Evolutionary conservation across 2,329 filamentous ascomycete genomes (phyloP), one percentile per base, ranked within the genome.

Genomic region (Laburnicola sp.): DNA sequence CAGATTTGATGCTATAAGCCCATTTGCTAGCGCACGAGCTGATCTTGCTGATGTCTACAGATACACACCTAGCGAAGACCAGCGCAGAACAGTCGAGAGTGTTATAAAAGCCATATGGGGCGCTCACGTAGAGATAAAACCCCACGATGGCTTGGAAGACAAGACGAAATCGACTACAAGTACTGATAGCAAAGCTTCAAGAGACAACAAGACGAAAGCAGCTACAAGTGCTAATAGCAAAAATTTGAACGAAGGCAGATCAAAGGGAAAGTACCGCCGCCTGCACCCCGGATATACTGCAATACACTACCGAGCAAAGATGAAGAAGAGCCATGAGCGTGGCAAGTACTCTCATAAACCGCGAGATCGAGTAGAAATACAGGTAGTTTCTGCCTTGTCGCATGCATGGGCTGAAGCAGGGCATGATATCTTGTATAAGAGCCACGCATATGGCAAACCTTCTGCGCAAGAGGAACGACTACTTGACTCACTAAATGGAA

Each of bases 391-490:
- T 1, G 54, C 61, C 1, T 43, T 69, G 1, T 56, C 55, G 22
- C 62, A 67, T 38, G 60, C 56, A 2, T 68, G 66, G 63, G 63
- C 68, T 1, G 60, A 69, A 36, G 54, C 61, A 3, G 59, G 63
- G 5, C 69, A 71, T 27, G 64, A 69, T 25, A 48, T 65, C 16
- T 39, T 62, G 16, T 70, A 70, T 48, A 70, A 71, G n/a, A 50
- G 42, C 9, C 28, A 48, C 21, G 50, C 40, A 3, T 52, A 53
- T 21, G 58, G 56, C 1, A 35, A 6, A 7, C 51, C 54, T 2
- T 41, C 52, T 11, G 8, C 46, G 9, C 28, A 53, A 21, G 56
- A 58, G 41, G 39, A 51, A 35, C 45, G 47, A 1, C 54, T 53
- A 6, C 38, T 61, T 2, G 56, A 61, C 36, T 40, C 56, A 1